phyloP scores from a whole-genome alignment of 2,329 filamentous ascomycete genomes.

The Emmonsiellopsis sp. region DNA sequence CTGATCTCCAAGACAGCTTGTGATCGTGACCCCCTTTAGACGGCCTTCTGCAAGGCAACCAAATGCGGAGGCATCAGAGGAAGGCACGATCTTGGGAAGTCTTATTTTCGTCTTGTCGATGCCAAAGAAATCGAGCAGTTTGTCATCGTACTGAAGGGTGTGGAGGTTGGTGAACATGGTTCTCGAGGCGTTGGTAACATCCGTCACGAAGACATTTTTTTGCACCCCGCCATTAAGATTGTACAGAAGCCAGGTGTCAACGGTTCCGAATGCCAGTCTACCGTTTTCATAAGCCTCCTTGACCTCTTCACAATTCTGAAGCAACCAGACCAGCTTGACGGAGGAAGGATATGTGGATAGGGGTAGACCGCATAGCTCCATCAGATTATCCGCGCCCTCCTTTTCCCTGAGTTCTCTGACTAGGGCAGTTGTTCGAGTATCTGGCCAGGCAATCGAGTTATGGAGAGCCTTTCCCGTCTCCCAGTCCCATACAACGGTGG shows the following conservation, averaged over 20 bases:
- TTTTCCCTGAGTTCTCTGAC: conserved; percentile 67
- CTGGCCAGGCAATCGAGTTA: conserved; percentile 85
- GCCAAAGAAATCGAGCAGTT: conserved; percentile 68
- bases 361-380: conserved; percentile 67
- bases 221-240: conserved; percentile 63
- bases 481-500: conserved; percentile 75
- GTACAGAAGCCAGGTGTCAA: conserved; percentile 83
- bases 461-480: conserved; percentile 70
- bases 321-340: conserved; percentile 74
- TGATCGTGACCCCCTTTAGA: conserved; percentile 62
- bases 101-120: conserved; percentile 62
- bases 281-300: conserved; percentile 66
- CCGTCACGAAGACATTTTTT: conserved; percentile 66
- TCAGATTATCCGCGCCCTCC: conserved; percentile 59
- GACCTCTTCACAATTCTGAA: conserved; percentile 62
- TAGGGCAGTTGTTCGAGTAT: conserved; percentile 67
- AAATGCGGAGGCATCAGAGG: conserved; percentile 64
- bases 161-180: conserved; percentile 93
- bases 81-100: conserved; percentile 76
- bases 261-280: conserved; percentile 72
- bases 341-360: conserved; percentile 83
- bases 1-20: conserved; percentile 81
- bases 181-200: conserved; percentile 77
- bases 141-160: conserved; percentile 70
- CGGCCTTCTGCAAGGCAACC: conserved; percentile 57